Evolutionary conservation across 352 stramenopile species (phyloP).

Genomic region (Phytopythium boreale): DNA sequence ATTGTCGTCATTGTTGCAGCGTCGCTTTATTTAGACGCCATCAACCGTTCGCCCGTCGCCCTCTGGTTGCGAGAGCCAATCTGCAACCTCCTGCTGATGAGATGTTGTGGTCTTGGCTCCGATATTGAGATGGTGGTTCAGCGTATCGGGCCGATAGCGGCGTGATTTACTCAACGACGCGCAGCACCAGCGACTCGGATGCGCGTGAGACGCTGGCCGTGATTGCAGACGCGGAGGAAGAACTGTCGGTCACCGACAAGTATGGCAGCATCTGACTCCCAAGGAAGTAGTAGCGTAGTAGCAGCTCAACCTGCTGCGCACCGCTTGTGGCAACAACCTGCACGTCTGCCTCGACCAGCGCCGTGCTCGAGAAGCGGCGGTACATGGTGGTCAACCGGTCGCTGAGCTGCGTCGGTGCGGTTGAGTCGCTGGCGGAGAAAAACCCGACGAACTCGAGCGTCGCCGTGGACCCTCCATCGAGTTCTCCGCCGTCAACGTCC

Average conservation of each 20-base stretch:
- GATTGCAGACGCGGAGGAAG: background rate
- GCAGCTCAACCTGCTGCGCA: background rate
- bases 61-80: too few relatives aligned
- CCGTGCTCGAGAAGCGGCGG: background rate
- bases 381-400: background rate
- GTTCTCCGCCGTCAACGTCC: conserved; percentile 7
- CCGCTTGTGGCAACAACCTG: background rate
- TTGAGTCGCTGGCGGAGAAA: conserved; percentile 4
- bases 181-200: background rate
- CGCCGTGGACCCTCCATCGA: background rate
- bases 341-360: background rate
- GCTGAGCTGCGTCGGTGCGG: background rate
- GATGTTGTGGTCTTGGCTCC: too few relatives aligned
- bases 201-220: background rate
- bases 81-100: too few relatives aligned
- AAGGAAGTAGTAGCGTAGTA: background rate
- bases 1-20: too few relatives aligned
- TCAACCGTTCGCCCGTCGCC: too few relatives aligned
- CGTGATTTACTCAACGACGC: background rate
- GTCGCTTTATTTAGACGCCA: background rate
- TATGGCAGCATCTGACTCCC: background rate
- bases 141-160: background rate
- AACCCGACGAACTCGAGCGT: conserved; percentile 13
- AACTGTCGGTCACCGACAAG: background rate
- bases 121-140: background rate